Percentiles rank a stretch among this genome's conserved stretches.
Conservation (phyloP, 2,329 filamentous ascomycete genomes). For the Graphiopsis chlorocephala region DNA sequence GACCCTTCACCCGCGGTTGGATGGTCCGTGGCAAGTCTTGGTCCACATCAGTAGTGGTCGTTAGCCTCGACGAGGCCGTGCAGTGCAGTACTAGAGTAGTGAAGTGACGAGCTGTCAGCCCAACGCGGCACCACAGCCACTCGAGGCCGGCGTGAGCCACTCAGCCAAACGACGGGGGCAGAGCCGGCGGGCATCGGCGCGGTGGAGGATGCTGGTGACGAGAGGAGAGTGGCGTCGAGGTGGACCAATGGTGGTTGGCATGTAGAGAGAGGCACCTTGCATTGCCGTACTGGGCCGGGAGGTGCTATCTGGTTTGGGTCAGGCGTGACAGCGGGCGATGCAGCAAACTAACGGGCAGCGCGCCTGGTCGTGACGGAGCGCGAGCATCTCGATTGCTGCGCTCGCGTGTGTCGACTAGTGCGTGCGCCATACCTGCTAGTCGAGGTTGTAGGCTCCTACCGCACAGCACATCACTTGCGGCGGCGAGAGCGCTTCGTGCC, state of each 20-base stretch:
- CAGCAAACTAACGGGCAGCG: conserved; percentile 5
- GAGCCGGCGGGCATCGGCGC: conserved; percentile 1
- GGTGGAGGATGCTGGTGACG: not conserved
- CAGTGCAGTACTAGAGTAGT: not conserved
- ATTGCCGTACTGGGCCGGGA: not conserved
- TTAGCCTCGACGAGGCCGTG: not conserved
- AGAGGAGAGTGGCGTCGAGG: not conserved
- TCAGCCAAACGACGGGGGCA: not conserved
- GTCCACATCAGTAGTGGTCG: not conserved
- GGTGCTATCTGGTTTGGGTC: not conserved
- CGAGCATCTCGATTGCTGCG: not conserved
- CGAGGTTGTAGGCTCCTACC: not conserved
- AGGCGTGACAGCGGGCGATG: not conserved
- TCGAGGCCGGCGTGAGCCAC: not conserved
- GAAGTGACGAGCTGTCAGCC: not conserved
- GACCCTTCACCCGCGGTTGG: not conserved
- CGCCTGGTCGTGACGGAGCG: not conserved
- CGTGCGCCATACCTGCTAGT: not conserved
- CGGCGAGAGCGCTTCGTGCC: not conserved
- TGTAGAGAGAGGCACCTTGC: not conserved
- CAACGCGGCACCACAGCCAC: not conserved
- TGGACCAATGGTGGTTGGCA: not conserved
- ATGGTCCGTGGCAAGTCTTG: not conserved
- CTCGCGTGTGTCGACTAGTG: not conserved
- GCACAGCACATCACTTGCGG: not conserved